phyloP scores from a whole-genome alignment of 768 basidiomycete genomes.

The Boletales sp. region DNA sequence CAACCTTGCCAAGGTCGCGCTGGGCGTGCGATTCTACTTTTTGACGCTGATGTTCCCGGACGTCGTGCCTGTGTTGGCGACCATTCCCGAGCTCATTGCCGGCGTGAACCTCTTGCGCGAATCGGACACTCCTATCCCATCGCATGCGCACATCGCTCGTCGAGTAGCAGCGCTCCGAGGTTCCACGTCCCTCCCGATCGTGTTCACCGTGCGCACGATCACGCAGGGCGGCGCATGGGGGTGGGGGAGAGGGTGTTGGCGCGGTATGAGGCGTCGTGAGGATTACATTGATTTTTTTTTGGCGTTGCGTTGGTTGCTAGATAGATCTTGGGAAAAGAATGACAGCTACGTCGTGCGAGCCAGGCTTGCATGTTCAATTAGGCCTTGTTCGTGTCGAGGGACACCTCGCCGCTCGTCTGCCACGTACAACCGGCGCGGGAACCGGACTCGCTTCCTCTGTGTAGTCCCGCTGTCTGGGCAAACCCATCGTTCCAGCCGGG shows the following conservation, averaged over 20 bases:
- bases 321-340: neutral
- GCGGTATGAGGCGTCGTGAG: slow-evolving; percentile 34
- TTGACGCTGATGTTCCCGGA: slow-evolving; percentile 91
- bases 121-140: slow-evolving; percentile 53
- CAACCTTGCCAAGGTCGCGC: slow-evolving; percentile 37
- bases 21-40: slow-evolving; percentile 80
- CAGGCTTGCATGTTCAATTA: too few relatives aligned
- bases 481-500: too few relatives aligned
- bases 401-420: too few relatives aligned
- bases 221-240: slow-evolving; percentile 80
- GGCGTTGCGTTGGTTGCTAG: neutral
- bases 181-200: slow-evolving; percentile 75
- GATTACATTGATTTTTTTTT: too few relatives aligned
- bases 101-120: slow-evolving; percentile 83
- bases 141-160: slow-evolving; percentile 66
- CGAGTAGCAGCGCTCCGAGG: slow-evolving; percentile 81
- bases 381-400: too few relatives aligned
- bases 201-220: slow-evolving; percentile 86
- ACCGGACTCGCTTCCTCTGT: too few relatives aligned
- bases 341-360: too few relatives aligned
- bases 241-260: slow-evolving; percentile 50
- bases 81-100: slow-evolving; percentile 68
- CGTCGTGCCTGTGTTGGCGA: slow-evolving; percentile 59
- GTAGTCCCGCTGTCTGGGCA: too few relatives aligned
- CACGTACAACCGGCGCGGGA: too few relatives aligned